phyloP scores from a whole-genome alignment of 1,284 basidiomycete species.

The Bjerkandera adusta region DNA sequence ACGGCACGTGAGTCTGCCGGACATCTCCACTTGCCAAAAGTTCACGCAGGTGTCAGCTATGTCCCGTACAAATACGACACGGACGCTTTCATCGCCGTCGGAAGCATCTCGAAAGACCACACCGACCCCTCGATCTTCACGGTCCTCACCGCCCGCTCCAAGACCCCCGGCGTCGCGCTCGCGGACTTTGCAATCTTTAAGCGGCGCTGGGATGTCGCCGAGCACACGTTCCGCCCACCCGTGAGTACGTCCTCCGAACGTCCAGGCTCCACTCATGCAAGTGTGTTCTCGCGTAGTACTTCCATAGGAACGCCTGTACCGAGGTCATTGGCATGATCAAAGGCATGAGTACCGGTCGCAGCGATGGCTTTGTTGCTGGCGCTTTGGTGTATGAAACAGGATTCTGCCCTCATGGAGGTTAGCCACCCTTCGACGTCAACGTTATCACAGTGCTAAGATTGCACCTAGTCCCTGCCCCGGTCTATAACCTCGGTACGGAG shows the following conservation, averaged over 20 bases:
- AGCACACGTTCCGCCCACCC: constrained; percentile 43
- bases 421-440: constrained; percentile 14
- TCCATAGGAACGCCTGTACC: constrained; percentile 59
- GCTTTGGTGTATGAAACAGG: constrained; percentile 60
- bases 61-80: constrained; percentile 72
- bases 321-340: constrained; percentile 65
- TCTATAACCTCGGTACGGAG: constrained; percentile 52
- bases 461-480: constrained; percentile 55
- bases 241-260: constrained; percentile 22
- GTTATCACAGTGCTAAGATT: constrained; percentile 30
- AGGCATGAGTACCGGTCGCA: constrained; percentile 57
- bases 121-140: constrained; percentile 66
- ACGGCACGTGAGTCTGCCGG: constrained; percentile 49
- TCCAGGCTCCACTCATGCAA: not conserved
- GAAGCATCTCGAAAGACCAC: constrained; percentile 64
- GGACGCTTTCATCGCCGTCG: constrained; percentile 64
- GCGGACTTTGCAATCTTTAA: constrained; percentile 64
- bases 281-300: constrained; percentile 39
- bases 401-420: constrained; percentile 60
- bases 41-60: constrained; percentile 43
- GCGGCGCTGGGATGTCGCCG: constrained; percentile 61
- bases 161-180: constrained; percentile 54
- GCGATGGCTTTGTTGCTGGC: constrained; percentile 56
- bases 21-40: not conserved
- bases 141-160: constrained; percentile 62